A percentile compares a stretch with the other conserved stretches of the same genome.
These are phyloP conservation scores for Ceratocystis papillata DNA, from an alignment of 2,329 filamentous ascomycete genomes.

Conservation along the genomic window DNA sequence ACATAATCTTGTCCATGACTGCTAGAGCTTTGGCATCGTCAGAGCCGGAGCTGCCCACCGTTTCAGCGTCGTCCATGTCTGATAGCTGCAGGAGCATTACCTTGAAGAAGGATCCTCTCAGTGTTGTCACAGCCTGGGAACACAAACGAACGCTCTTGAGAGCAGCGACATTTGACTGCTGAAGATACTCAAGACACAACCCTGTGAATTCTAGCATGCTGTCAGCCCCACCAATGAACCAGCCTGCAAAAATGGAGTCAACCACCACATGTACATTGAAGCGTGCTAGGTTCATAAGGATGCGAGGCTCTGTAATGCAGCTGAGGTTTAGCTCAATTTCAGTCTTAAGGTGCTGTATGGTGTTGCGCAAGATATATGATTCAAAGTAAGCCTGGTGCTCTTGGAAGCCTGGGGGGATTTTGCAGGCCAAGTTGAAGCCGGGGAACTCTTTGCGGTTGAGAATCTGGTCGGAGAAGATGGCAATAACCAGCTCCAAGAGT, in stretches of 20 bases:
- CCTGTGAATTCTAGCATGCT: constrained; percentile 77
- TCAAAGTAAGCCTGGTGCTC: constrained; percentile 95
- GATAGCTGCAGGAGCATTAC: constrained; percentile 72
- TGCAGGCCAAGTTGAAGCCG: constrained; percentile 74
- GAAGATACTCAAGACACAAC: constrained; percentile 74
- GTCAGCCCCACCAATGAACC: constrained; percentile 84
- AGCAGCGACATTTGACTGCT: constrained; percentile 67
- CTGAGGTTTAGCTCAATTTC: constrained; percentile 61
- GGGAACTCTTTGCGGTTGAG: constrained; percentile 80
- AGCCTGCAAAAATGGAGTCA: constrained; percentile 89
- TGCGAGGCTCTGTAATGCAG: constrained; percentile 64
- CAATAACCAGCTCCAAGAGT: constrained; percentile 64
- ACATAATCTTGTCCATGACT: constrained; percentile 76
- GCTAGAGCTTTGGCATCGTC: constrained; percentile 45
- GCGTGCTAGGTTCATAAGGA: constrained; percentile 76
- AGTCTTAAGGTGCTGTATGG: constrained; percentile 59
- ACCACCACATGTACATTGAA: constrained; percentile 64
- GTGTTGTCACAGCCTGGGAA: constrained; percentile 64
- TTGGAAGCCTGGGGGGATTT: constrained; percentile 82
- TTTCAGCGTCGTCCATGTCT: constrained; percentile 54
- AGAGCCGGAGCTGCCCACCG: constrained; percentile 10
- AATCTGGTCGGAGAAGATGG: constrained; percentile 76
- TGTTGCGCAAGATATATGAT: constrained; percentile 70
- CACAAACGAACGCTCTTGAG: constrained; percentile 88
- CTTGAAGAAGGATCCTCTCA: constrained; percentile 67